phyloP scores from a whole-genome alignment of 2,329 filamentous ascomycete genomes.

The Fusarium odoratissimum region DNA sequence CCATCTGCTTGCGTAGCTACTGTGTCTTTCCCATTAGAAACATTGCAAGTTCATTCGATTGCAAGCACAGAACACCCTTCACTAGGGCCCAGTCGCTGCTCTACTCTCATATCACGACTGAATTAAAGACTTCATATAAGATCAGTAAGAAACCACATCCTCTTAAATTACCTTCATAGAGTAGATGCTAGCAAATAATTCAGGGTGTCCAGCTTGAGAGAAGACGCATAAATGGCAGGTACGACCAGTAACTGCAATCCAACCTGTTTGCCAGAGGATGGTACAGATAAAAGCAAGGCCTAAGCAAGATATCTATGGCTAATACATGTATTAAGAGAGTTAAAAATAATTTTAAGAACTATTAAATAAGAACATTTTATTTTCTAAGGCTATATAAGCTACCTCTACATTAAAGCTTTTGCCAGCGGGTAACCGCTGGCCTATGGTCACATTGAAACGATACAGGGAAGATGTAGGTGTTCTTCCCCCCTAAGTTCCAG shows the following conservation, averaged over 20 bases:
- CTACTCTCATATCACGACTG: neutral
- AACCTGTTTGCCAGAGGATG: neutral
- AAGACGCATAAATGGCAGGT: neutral
- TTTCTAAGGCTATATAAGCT: neutral
- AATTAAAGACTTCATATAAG: neutral
- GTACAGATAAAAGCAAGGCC: neutral
- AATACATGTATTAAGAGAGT: too few species aligned
- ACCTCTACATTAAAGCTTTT: fast-evolving
- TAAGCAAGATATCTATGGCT: neutral
- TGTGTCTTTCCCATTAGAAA: neutral
- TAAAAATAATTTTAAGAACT: neutral
- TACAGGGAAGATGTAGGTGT: neutral
- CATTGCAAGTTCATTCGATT: neutral
- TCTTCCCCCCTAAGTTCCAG: neutral
- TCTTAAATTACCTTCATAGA: neutral
- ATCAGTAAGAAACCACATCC: neutral
- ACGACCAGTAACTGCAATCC: too few species aligned
- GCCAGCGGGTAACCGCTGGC: neutral
- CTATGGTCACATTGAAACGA: neutral
- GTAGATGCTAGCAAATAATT: neutral
- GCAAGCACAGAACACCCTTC: neutral
- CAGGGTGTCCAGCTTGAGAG: neutral
- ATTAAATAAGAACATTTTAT: too few species aligned
- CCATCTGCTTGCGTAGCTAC: neutral
- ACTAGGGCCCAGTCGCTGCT: neutral